A percentile compares a stretch with the other conserved stretches of the same genome.
These are phyloP conservation scores for Tolypocladium tropicale DNA, from an alignment of 2,329 filamentous ascomycete species.

Conservation along the genomic window DNA sequence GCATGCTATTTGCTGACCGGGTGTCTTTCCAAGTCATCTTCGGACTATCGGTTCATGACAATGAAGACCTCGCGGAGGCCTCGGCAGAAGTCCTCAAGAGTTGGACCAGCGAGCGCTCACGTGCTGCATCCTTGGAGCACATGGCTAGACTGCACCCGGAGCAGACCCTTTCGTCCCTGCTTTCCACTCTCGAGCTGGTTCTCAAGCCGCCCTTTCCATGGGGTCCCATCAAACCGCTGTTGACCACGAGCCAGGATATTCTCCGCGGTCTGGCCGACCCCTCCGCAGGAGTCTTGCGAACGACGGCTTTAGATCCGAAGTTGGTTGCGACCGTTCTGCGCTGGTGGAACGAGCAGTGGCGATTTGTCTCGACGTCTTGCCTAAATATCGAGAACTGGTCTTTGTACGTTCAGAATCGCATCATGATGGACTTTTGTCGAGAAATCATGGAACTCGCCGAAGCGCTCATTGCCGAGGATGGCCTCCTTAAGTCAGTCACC, in stretches of 20 bases:
- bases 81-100: conserved; percentile 75
- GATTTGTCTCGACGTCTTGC: conserved; percentile 70
- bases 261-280: conserved; percentile 46
- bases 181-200: conserved; percentile 26
- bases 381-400: conserved; percentile 79
- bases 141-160: conserved; percentile 29
- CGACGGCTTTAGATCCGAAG: conserved; percentile 43
- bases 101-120: conserved; percentile 56
- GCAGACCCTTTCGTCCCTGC: conserved; percentile 32
- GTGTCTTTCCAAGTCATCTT: conserved; percentile 65
- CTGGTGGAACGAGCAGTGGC: conserved; percentile 84
- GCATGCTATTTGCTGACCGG: conserved; percentile 56
- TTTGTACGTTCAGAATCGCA: conserved; percentile 57
- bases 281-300: conserved; percentile 43
- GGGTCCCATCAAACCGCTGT: conserved; percentile 45
- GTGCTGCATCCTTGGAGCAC: conserved; percentile 27
- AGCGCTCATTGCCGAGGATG: conserved; percentile 73
- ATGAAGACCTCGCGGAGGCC: conserved; percentile 68
- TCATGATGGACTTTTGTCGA: conserved; percentile 88
- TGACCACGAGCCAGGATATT: conserved; percentile 48
- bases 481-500: conserved; percentile 63
- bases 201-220: conserved; percentile 33
- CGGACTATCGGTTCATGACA: conserved; percentile 70
- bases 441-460: conserved; percentile 94
- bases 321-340: conserved; percentile 58